Percentiles rank a stretch among this genome's conserved stretches.
Conservation (phyloP, 163 green algal genomes). For the Coccomyxa subellipsoidea region DNA sequence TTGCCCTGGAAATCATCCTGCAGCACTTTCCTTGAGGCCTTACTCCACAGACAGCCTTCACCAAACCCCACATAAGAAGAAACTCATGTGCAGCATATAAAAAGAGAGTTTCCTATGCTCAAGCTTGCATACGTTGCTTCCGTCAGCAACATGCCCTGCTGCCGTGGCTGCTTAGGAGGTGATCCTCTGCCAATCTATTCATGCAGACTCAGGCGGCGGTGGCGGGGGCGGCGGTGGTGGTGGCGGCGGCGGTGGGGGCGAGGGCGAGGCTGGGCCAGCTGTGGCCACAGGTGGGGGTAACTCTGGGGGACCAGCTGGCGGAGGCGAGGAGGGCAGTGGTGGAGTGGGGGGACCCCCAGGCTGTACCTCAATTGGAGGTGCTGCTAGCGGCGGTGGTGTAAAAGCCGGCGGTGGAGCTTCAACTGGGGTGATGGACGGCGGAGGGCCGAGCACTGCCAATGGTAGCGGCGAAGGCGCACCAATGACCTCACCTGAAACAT, state of each 20-base stretch:
- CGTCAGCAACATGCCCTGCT: too few species aligned
- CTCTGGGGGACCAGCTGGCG: background rate
- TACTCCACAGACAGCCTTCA: too few species aligned
- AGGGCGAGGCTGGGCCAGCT: background rate
- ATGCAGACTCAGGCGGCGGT: background rate
- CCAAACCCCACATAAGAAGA: too few species aligned
- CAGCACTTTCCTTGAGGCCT: too few species aligned
- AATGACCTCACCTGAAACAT: too few species aligned
- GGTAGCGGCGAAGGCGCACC: background rate
- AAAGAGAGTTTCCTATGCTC: too few species aligned
- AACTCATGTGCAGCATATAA: too few species aligned
- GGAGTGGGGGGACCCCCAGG: background rate
- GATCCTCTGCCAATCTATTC: too few species aligned
- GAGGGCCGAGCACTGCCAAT: background rate
- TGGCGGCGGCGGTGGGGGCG: background rate
- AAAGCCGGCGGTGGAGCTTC: background rate
- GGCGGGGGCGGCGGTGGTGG: background rate
- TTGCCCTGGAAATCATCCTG: too few species aligned
- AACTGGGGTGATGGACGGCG: background rate
- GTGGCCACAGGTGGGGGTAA: background rate
- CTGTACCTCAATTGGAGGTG: background rate
- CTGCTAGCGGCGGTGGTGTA: background rate
- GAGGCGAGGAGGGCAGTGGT: background rate
- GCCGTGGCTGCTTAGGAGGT: too few species aligned
- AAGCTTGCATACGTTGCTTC: too few species aligned